These are phyloP conservation scores for Coelastrella sp. DNA, from an alignment of 139 green algal genomes.

Conservation along the genomic window DNA sequence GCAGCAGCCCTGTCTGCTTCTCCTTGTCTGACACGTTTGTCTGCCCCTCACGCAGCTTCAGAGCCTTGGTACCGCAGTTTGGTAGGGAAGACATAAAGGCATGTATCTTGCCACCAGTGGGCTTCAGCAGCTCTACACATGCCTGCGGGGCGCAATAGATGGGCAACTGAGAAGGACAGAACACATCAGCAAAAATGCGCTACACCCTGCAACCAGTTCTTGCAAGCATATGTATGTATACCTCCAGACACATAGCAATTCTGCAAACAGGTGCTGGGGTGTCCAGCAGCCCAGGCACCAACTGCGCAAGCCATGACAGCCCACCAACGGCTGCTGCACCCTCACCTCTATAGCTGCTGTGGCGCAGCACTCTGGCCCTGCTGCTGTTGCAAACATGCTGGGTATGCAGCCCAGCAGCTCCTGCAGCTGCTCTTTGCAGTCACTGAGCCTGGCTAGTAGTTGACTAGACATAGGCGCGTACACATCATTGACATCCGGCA, in stretches of 20 bases:
- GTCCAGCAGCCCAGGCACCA: too few relatives aligned
- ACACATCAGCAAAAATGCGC: too few relatives aligned
- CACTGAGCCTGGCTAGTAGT: constrained; percentile 63
- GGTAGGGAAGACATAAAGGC: constrained; percentile 83
- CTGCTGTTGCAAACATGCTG: constrained; percentile 66
- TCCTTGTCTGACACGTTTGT: constrained; percentile 66
- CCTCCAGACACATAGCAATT: too few relatives aligned
- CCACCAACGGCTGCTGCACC: not conserved
- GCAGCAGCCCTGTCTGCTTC: constrained; percentile 63
- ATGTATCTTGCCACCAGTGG: constrained; percentile 84
- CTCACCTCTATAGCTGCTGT: constrained; percentile 75
- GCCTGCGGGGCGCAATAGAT: constrained; percentile 48
- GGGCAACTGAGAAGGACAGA: too few relatives aligned
- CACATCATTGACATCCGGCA: constrained; percentile 80
- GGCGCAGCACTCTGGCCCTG: constrained; percentile 65
- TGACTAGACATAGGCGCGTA: constrained; percentile 47
- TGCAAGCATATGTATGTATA: too few relatives aligned
- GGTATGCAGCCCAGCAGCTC: constrained; percentile 81
- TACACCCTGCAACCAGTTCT: too few relatives aligned
- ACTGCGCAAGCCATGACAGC: too few relatives aligned
- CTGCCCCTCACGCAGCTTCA: constrained; percentile 66
- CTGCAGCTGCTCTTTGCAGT: constrained; percentile 59
- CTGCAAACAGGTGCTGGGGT: too few relatives aligned
- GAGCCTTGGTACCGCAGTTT: constrained; percentile 65
- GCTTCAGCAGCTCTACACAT: constrained; percentile 78